Conservation (phyloP, 176 grass and related monocot genomes). For the Triticum dicoccoides region DNA sequence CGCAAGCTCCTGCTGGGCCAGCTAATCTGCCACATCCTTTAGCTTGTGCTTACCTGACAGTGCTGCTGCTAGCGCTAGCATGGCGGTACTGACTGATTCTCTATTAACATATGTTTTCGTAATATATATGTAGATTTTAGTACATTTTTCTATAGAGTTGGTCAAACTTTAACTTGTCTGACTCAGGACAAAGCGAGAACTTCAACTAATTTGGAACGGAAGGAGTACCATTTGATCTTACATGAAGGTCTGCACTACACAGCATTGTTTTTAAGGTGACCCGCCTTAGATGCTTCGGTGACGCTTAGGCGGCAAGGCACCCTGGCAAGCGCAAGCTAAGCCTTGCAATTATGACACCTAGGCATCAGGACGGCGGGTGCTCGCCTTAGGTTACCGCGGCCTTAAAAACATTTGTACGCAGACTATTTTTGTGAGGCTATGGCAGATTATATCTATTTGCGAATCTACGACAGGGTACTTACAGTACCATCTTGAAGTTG, state of each 20-base stretch:
- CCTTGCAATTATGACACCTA: too few species aligned
- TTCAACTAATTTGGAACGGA: not conserved
- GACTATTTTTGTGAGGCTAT: too few species aligned
- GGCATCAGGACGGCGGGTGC: too few species aligned
- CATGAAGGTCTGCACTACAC: not conserved
- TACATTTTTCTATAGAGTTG: not conserved
- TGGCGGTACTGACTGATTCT: not conserved
- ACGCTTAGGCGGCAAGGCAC: too few species aligned
- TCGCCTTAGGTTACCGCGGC: too few species aligned
- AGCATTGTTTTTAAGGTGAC: too few species aligned
- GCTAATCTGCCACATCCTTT: not conserved
- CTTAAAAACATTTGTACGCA: too few species aligned
- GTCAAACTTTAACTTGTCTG: not conserved
- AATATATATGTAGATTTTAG: not conserved
- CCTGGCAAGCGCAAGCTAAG: too few species aligned
- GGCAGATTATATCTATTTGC: too few species aligned
- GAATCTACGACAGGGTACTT: not conserved
- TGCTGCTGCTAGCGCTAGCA: not conserved
- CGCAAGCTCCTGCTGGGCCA: not conserved
- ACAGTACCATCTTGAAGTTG: constrained; percentile 8
- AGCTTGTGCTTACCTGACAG: not conserved
- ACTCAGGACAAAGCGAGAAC: too few species aligned
- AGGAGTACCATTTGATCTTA: not conserved
- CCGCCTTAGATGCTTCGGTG: too few species aligned
- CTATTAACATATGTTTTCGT: not conserved